Base-by-base conservation (phyloP, 2,329 filamentous ascomycete genomes). In the Escovopsis sp. region DNA sequence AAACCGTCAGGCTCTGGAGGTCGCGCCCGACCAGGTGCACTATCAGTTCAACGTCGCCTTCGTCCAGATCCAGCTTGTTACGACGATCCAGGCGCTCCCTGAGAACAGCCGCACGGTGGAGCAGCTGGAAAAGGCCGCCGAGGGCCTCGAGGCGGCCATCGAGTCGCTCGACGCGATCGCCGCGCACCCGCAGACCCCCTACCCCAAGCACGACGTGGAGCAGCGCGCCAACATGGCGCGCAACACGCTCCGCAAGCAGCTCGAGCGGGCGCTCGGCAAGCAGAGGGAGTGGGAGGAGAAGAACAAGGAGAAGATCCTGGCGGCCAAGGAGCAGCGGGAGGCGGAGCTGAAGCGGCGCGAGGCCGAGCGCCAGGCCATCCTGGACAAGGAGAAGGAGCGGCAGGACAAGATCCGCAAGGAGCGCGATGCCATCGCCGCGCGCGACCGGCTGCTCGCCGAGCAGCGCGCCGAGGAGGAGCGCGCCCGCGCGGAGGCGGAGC, bases 21-120 rank as follows among this genome's bases (percentile, higher is more conserved):
- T 83, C 42, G 79, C 84, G 1, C 84, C 87, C 0, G 83, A 91
- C 5, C 85, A 94, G 53, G 72, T 88, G 27, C 86, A 94, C 61
- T 85, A 91, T 60, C 86, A 91, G 59, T 98, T 98, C 72, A 98
- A 98, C 55, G 84, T 98, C 25, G 91, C 91, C 1, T 98, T 95
- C 56, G 85, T 96, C 25, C 91, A 96, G 57, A 93, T 94, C 47
- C 88, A 95, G 59, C 79, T 96, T 42, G 89, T 89, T 15, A 81
- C 82, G 37, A 76, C 83, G 27, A 78, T 95, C 42, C 81, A 86
- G 60, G 70, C 67, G 31, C 68, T 94, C 41, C 70, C 75, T 5
- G 85, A 95, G 57, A 74, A 75, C 6, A 79, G 88, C 55, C 79
- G 87, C 39, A 84, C 82, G 0, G 70, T 89, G 3, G 72, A 74